Evolutionary conservation across 176 grass and related monocot species (phyloP).

Genomic region (Melocanna baccifera): DNA sequence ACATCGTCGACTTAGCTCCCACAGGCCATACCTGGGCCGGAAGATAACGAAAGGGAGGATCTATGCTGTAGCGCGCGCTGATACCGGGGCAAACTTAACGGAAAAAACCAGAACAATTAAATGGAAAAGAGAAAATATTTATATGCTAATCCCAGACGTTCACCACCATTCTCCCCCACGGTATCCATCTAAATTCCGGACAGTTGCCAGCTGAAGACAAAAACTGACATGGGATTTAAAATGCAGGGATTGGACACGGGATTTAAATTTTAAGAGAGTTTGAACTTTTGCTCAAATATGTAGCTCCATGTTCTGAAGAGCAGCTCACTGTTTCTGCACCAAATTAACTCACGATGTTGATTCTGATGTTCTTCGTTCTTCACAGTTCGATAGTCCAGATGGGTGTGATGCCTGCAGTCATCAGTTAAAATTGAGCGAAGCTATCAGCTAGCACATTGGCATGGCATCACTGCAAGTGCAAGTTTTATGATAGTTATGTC

Average conservation of each 20-base stretch:
- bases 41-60: background rate
- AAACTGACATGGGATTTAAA: constrained; percentile 3
- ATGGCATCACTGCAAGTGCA: background rate
- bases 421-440: background rate
- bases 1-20: background rate
- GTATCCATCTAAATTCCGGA: background rate
- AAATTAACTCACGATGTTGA: background rate
- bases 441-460: background rate
- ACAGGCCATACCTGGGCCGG: background rate
- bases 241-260: background rate
- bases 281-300: background rate
- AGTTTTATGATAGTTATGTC: background rate
- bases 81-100: background rate
- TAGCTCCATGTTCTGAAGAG: background rate
- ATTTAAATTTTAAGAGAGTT: background rate
- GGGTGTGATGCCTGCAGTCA: background rate
- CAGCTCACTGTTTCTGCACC: background rate
- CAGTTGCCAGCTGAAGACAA: background rate
- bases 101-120: background rate
- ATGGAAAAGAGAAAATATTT: background rate
- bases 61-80: background rate
- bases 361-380: constrained; percentile 10
- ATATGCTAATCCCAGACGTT: background rate
- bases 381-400: background rate
- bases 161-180: background rate